Percentiles rank a stretch among this genome's conserved stretches.
These are phyloP conservation scores for Geosmithia putterillii DNA, from an alignment of 2,329 filamentous ascomycete genomes.

Conservation along the genomic window DNA sequence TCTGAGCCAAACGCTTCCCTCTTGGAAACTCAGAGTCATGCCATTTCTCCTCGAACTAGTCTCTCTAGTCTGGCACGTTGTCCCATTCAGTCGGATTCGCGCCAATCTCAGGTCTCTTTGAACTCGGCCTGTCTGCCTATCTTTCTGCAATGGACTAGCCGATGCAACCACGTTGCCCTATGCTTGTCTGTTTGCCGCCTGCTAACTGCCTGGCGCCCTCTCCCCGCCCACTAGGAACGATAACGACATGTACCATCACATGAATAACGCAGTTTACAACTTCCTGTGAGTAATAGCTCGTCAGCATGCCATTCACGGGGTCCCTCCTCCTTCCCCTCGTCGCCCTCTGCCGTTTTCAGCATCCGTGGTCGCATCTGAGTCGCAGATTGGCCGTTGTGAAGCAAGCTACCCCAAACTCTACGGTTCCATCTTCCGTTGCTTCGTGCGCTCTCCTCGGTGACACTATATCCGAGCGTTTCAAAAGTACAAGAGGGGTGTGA, in stretches of 20 bases:
- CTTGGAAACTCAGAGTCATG: not conserved
- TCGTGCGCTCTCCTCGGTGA: no score
- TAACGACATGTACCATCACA: constrained; percentile 90
- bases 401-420: no score
- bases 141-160: not conserved
- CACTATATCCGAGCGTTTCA: no score
- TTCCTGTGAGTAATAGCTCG: constrained; percentile 41
- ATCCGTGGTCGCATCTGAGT: not conserved
- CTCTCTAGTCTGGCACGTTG: not conserved
- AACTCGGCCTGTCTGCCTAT: not conserved
- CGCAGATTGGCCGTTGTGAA: not conserved
- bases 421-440: no score
- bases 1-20: not conserved
- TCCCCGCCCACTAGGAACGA: constrained; percentile 50
- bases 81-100: not conserved
- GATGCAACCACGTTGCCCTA: constrained; percentile 6
- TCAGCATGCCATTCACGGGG: no score
- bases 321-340: not conserved
- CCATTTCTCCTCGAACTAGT: no score
- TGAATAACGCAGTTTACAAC: constrained; percentile 85
- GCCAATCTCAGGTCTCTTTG: not conserved
- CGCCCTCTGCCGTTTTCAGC: not conserved
- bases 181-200: constrained; percentile 3
- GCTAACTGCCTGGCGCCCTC: constrained; percentile 1
- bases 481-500: no score